These are phyloP conservation scores for Stereum hirsutum DNA, from an alignment of 1,284 basidiomycete species.

Conservation along the genomic window DNA sequence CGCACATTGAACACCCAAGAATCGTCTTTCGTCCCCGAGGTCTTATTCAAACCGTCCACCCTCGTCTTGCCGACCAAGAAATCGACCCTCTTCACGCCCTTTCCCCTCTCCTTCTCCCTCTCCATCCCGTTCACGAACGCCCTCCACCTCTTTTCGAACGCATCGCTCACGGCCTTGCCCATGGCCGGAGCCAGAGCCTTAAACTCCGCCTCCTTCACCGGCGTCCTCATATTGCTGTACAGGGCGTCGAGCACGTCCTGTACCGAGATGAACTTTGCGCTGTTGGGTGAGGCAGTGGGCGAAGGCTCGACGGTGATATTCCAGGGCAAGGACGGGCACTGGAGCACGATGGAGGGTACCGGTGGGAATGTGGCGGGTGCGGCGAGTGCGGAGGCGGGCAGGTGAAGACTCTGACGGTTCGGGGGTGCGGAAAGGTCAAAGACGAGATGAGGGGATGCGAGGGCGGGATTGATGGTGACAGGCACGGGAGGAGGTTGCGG, in stretches of 20 bases:
- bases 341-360: background rate
- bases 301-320: background rate
- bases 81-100: slow-evolving; percentile 8
- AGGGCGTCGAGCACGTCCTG: slow-evolving; percentile 7
- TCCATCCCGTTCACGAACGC: background rate
- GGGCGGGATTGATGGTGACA: slow-evolving; percentile 2
- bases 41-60: slow-evolving; percentile 6
- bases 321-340: slow-evolving; percentile 6
- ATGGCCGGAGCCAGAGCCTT: slow-evolving; percentile 1
- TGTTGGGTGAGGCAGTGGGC: background rate
- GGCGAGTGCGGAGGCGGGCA: slow-evolving; percentile 4
- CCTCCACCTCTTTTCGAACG: slow-evolving; percentile 5
- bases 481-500: slow-evolving; percentile 4
- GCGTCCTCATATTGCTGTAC: slow-evolving; percentile 6
- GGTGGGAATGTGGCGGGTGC: slow-evolving; percentile 6
- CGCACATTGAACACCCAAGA: slow-evolving; percentile 5
- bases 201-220: slow-evolving; percentile 4
- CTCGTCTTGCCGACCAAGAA: slow-evolving; percentile 3
- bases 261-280: slow-evolving; percentile 7
- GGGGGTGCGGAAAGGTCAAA: slow-evolving; percentile 5
- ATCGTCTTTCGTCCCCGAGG: slow-evolving; percentile 7
- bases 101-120: slow-evolving; percentile 2
- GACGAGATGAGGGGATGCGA: slow-evolving; percentile 1
- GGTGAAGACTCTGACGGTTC: background rate
- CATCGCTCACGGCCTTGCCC: background rate